Evolutionary conservation across 208 protist genomes (phyloP).

Genomic region (Leishmania lainsoni): DNA sequence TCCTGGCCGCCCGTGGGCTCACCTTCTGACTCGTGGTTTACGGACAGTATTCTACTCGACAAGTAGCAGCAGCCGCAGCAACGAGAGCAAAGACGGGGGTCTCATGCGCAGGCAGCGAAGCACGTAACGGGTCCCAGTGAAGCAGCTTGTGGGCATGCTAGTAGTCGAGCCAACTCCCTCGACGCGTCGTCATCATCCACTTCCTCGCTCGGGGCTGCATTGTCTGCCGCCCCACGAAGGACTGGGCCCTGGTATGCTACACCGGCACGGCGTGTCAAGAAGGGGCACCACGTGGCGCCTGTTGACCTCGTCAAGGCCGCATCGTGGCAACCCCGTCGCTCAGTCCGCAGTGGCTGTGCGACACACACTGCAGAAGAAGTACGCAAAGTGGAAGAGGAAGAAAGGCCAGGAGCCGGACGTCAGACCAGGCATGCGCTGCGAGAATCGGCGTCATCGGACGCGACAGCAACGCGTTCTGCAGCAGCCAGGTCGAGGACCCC

Average conservation of each 20-base stretch:
- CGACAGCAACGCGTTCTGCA: not conserved
- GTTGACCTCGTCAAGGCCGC: not conserved
- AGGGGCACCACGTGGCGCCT: not conserved
- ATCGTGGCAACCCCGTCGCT: not conserved
- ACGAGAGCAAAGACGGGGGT: not conserved
- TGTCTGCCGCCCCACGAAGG: constrained; percentile 4
- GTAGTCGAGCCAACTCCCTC: not conserved
- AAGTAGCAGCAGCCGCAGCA: constrained; percentile 10
- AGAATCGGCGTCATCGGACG: not conserved
- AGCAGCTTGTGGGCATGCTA: not conserved
- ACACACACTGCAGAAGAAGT: not conserved
- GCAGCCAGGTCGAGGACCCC: not conserved
- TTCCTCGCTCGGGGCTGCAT: not conserved
- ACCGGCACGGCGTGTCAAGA: constrained; percentile 4
- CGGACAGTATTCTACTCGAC: constrained; percentile 16
- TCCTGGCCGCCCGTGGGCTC: constrained; percentile 19
- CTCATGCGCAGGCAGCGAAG: not conserved
- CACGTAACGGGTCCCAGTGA: not conserved
- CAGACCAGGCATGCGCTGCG: not conserved
- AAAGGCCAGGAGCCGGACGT: not conserved
- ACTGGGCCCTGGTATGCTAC: constrained; percentile 29
- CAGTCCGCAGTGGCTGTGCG: not conserved
- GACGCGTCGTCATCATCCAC: not conserved
- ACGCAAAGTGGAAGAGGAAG: not conserved
- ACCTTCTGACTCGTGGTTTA: constrained; percentile 24